phyloP scores from a whole-genome alignment of 192 early-diverging fungal species.

The Anaeromyces robustus region DNA sequence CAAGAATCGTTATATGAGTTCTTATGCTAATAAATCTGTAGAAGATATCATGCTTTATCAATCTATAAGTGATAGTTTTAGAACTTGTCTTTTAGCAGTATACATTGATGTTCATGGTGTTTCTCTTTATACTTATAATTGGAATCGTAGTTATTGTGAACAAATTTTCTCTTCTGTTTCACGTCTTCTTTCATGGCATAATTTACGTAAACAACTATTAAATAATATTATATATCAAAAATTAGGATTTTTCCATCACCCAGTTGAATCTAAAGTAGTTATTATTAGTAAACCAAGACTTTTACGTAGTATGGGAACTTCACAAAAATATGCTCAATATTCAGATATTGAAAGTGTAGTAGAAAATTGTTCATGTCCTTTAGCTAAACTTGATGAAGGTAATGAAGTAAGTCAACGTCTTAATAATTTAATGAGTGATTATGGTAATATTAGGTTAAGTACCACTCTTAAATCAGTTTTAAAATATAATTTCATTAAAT shows the following conservation, averaged over 20 bases:
- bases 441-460: background rate
- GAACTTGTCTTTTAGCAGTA: background rate
- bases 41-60: background rate
- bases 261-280: background rate
- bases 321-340: background rate
- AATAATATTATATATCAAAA: background rate
- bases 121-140: background rate
- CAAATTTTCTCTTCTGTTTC: background rate
- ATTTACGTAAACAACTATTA: background rate
- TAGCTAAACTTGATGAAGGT: background rate
- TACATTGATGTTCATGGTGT: background rate
- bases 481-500: background rate
- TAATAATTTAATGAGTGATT: background rate
- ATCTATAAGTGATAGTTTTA: background rate
- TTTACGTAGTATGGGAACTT: background rate
- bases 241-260: background rate
- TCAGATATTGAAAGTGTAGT: background rate
- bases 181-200: background rate
- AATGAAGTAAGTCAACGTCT: background rate
- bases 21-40: background rate
- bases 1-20: background rate
- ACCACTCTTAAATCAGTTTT: background rate
- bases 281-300: background rate
- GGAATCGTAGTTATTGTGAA: background rate
- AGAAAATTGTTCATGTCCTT: background rate